phyloP scores from a whole-genome alignment of 1,284 basidiomycete species.

The Tranzscheliella williamsii region DNA sequence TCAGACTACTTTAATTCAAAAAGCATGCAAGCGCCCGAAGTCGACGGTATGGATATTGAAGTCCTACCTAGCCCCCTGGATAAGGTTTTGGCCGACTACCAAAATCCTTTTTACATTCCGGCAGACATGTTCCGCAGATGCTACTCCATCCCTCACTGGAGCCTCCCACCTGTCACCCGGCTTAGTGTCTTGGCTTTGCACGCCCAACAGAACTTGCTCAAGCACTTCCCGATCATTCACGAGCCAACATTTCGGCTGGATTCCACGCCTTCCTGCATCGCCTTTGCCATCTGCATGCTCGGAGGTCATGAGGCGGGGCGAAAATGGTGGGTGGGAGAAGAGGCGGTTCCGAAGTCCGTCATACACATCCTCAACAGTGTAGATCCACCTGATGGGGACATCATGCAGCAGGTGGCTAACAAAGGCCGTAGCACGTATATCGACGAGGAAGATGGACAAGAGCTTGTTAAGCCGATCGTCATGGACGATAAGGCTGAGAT shows the following conservation, averaged over 20 bases:
- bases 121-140: conserved; percentile 45
- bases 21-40: not conserved
- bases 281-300: conserved; percentile 51
- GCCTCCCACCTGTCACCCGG: conserved; percentile 41
- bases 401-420: conserved; percentile 5
- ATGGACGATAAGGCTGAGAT: conserved; percentile 51
- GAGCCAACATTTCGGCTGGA: conserved; percentile 54
- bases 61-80: conserved; percentile 25
- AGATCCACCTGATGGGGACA: conserved; percentile 1
- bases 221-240: conserved; percentile 51
- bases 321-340: conserved; percentile 53
- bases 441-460: conserved; percentile 51
- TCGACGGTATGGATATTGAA: conserved; percentile 9
- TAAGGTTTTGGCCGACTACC: conserved; percentile 37
- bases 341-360: conserved; percentile 41
- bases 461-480: conserved; percentile 51
- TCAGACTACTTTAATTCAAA: conserved; percentile 42
- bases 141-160: conserved; percentile 51
- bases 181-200: conserved; percentile 49
- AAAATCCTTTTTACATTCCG: conserved; percentile 51
- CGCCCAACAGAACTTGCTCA: conserved; percentile 51
- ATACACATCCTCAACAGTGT: conserved; percentile 27
- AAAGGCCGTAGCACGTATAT: conserved; percentile 11
- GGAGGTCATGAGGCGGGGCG: conserved; percentile 47
- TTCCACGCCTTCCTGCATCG: conserved; percentile 46